Evolutionary conservation across 2,329 filamentous ascomycete genomes (phyloP).

Genomic region (Hypoxylon sp.): DNA sequence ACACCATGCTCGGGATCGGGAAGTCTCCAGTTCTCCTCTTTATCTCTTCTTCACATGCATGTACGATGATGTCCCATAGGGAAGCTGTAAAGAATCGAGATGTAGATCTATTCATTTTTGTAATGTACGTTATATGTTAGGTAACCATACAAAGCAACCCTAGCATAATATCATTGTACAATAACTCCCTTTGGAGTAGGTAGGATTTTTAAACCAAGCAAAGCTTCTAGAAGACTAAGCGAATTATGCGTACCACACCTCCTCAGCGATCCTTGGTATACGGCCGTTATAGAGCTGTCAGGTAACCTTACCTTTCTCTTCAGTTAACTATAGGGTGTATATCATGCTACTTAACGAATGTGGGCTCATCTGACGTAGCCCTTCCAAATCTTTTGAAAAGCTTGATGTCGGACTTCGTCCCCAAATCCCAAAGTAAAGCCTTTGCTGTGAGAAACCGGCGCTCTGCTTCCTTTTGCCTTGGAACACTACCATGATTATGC

Average conservation of each 20-base stretch:
- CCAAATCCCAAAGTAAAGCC: neutral
- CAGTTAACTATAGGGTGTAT: conserved; percentile 1
- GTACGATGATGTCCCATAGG: neutral
- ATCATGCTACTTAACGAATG: conserved; percentile 9
- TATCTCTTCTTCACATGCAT: conserved; percentile 14
- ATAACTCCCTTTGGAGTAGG: neutral
- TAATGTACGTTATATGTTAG: neutral
- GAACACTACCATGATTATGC: neutral
- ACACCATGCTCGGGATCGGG: conserved; percentile 22
- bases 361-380: neutral
- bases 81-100: conserved; percentile 6
- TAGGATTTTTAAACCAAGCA: conserved; percentile 10
- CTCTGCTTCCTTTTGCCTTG: neutral
- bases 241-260: conserved; percentile 11
- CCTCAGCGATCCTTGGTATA: conserved; percentile 5
- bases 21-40: conserved; percentile 18
- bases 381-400: neutral
- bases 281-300: neutral
- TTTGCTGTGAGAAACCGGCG: neutral
- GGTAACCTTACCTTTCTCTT: neutral
- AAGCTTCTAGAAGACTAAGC: conserved; percentile 3
- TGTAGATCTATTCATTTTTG: neutral
- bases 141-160: neutral
- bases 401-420: neutral
- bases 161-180: neutral